Evolutionary conservation across 2,329 filamentous ascomycete genomes (phyloP).

Genomic region (Colletotrichum sp.): DNA sequence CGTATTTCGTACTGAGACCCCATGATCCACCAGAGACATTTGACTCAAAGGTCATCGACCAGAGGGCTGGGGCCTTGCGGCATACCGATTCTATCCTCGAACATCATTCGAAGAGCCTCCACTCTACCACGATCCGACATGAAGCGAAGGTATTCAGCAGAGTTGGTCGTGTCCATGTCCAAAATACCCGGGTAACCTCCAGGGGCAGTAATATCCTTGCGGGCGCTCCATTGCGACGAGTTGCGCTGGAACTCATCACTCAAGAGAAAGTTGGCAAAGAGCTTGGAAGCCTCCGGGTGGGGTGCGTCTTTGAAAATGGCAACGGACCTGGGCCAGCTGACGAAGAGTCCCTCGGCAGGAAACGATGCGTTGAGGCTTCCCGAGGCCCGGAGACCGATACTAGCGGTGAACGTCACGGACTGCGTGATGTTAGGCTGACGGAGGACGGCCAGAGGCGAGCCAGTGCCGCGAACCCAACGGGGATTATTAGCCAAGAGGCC

Average conservation of each 20-base stretch:
- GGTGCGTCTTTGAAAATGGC: conserved; percentile 54
- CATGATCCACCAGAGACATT: background rate
- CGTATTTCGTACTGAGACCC: background rate
- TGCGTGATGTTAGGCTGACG: conserved; percentile 31
- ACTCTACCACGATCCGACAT: conserved; percentile 46
- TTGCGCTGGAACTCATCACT: conserved; percentile 41
- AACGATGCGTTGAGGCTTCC: conserved; percentile 28
- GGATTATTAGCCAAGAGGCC: conserved; percentile 51
- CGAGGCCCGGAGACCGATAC: conserved; percentile 19
- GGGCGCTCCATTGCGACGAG: conserved; percentile 35
- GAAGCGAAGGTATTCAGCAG: conserved; percentile 39
- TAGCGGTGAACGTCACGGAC: conserved; percentile 38
- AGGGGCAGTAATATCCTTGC: conserved; percentile 35
- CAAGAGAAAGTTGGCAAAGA: conserved; percentile 52
- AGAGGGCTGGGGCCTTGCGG: conserved; percentile 45
- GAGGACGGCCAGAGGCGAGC: conserved; percentile 43
- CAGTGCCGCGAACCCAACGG: conserved; percentile 56
- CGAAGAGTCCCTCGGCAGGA: conserved; percentile 42
- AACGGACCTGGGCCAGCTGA: conserved; percentile 51
- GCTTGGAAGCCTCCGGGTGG: conserved; percentile 54
- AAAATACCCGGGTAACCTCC: conserved; percentile 33
- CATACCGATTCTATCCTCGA: conserved; percentile 45
- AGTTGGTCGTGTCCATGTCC: conserved; percentile 37
- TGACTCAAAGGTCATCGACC: conserved; percentile 24
- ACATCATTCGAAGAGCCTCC: conserved; percentile 45